These are phyloP conservation scores for Coniochaeta ligniaria DNA, from an alignment of 2,329 filamentous ascomycete species.

Conservation along the genomic window DNA sequence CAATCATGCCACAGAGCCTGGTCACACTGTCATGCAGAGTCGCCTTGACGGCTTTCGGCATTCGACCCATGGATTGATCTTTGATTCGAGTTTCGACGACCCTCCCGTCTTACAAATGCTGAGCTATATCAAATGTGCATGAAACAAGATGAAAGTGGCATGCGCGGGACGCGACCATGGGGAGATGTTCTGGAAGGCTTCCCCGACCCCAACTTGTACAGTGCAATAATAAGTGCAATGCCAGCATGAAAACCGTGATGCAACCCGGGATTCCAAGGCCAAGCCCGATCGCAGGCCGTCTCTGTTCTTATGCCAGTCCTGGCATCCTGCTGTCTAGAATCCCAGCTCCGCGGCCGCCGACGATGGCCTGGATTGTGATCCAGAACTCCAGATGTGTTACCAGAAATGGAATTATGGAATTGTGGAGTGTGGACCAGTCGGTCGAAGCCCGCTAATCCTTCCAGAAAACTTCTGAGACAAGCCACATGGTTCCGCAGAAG, in stretches of 20 bases:
- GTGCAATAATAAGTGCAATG: background rate
- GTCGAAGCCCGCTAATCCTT: background rate
- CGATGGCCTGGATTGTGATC: no score
- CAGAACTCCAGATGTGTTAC: background rate
- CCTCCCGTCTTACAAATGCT: background rate
- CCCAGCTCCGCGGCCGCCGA: background rate
- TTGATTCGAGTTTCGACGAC: background rate
- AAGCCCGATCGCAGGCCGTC: background rate
- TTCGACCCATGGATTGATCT: background rate
- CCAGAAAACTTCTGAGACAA: slow-evolving; percentile 1
- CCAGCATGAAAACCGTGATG: background rate
- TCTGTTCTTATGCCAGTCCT: background rate
- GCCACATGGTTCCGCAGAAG: background rate
- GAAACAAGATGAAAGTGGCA: background rate
- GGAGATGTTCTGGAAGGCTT: background rate
- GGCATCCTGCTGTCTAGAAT: background rate
- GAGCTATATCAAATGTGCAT: background rate
- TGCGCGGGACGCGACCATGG: background rate
- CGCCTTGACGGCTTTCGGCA: background rate
- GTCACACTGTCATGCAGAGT: background rate
- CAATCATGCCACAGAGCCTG: background rate
- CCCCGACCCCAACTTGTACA: background rate
- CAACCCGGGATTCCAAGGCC: background rate
- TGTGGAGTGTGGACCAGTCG: no score
- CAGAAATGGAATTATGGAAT: background rate